These are phyloP conservation scores for Lodderomyces orthopsilosis DNA, from an alignment of 1,139 yeast species.

Conservation along the genomic window DNA sequence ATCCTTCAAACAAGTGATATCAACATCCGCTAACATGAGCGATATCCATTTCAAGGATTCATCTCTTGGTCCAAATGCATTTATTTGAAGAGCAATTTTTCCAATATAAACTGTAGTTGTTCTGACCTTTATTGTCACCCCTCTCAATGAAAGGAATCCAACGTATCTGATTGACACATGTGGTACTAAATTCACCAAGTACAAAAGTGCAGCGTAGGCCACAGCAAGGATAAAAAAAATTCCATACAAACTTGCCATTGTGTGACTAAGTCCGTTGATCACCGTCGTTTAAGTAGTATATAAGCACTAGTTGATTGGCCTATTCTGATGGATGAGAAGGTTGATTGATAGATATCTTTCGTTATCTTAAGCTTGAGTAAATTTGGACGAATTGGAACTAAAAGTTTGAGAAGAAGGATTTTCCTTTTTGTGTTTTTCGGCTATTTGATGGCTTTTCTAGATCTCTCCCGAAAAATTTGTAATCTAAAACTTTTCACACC, in stretches of 20 bases:
- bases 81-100: constrained; percentile 25
- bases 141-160: constrained; percentile 37
- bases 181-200: constrained; percentile 32
- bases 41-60: constrained; percentile 14
- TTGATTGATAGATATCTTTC: no score
- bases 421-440: no score
- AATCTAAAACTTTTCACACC: neutral
- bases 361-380: no score
- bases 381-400: no score
- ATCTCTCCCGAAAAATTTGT: neutral
- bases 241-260: constrained; percentile 7
- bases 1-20: constrained; percentile 14
- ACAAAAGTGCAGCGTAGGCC: constrained; percentile 20
- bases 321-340: no score
- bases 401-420: no score
- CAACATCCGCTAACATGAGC: constrained; percentile 18
- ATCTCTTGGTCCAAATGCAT: constrained; percentile 25
- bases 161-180: constrained; percentile 31
- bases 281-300: neutral
- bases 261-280: neutral
- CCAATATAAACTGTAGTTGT: constrained; percentile 19
- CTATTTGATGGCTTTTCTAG: no score
- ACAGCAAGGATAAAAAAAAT: constrained; percentile 9
- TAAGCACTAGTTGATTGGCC: no score
- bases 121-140: constrained; percentile 24